Evolutionary conservation across 139 green algal species (phyloP), one percentile per base, ranked within the genome.

Genomic region (Chlorella sp.): DNA sequence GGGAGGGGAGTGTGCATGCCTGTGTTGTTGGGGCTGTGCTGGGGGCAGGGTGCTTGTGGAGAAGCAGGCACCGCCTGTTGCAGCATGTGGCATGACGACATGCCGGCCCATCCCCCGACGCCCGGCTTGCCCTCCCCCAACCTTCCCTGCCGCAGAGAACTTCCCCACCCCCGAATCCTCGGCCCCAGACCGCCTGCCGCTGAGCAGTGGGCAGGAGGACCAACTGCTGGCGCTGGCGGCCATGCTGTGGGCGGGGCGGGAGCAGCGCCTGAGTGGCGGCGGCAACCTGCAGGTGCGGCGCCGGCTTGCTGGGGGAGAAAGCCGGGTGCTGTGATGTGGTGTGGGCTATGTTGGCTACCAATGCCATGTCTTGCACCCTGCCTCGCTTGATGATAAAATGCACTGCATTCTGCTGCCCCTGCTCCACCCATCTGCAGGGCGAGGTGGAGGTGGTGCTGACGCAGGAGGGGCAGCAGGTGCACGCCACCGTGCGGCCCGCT

Each of bases 211-310:
- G 67, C 69, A 84, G 36, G 26, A 81, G 64, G 51, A 82, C 25
- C 57, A 90, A 34, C 18, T 90, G 63, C 34, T 79, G 47, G 81
- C 74, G 34, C 36, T 87, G 62, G 81, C 86, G n/a, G 72, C 65
- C n/a, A 65, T 81, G 60, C 44, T 88, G 32, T 78, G 86, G 28
- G 39, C 74, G 20, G 78, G 28, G 32, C 56, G 55, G 65, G 44
- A 85, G 67, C 67, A 20, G 65, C 65, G 47, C 47, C 65, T 85
- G 0, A 38, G 30, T 15, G 47, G 67, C 15, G 65, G 47, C 13
- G 26, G 30, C 4, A 11, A 34, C n/a, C 56, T 81, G 26, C 68
- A 86, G 81, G 72, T 75, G 30, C 39, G 21, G 23, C 26, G 23
- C 38, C 6, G 16, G 62, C 34, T 26, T 9, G 78, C 56, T 17